Evolutionary conservation across 192 early-diverging fungal species (phyloP).

Genomic region (Podochytrium sp.): DNA sequence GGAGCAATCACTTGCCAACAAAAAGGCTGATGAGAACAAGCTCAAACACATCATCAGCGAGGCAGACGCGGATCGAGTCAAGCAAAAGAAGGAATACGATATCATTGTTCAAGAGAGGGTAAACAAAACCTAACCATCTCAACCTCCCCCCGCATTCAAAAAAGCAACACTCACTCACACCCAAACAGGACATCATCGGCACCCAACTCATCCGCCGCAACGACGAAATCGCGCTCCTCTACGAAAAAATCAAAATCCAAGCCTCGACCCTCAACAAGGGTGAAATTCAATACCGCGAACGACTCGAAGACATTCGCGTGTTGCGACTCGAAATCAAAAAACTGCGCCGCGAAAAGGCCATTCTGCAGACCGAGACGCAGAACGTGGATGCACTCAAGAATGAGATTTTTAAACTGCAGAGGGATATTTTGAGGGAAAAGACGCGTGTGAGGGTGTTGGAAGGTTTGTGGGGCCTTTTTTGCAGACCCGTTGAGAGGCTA

Average conservation of each 20-base stretch:
- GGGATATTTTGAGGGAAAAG: conserved; percentile 60
- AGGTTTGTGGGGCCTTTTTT: conserved; percentile 39
- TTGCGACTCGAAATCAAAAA: conserved; percentile 65
- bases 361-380: conserved; percentile 62
- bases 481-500: background rate
- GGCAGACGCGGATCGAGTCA: conserved; percentile 54
- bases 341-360: conserved; percentile 59
- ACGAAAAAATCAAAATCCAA: conserved; percentile 70
- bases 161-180: background rate
- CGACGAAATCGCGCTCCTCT: conserved; percentile 62
- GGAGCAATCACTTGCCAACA: conserved; percentile 56
- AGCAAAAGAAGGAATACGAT: conserved; percentile 66
- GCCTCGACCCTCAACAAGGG: conserved; percentile 65
- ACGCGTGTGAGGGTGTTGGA: conserved; percentile 66
- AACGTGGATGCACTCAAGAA: conserved; percentile 57
- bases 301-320: conserved; percentile 67
- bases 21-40: conserved; percentile 62
- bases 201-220: conserved; percentile 63
- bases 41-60: conserved; percentile 59
- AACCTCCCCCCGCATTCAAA: too few species aligned
- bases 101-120: conserved; percentile 60
- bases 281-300: conserved; percentile 64
- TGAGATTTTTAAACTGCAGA: conserved; percentile 61
- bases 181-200: conserved; percentile 59
- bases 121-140: background rate